Evolutionary conservation across 2,329 filamentous ascomycete genomes (phyloP).

Genomic region (Grosmannia serpens): DNA sequence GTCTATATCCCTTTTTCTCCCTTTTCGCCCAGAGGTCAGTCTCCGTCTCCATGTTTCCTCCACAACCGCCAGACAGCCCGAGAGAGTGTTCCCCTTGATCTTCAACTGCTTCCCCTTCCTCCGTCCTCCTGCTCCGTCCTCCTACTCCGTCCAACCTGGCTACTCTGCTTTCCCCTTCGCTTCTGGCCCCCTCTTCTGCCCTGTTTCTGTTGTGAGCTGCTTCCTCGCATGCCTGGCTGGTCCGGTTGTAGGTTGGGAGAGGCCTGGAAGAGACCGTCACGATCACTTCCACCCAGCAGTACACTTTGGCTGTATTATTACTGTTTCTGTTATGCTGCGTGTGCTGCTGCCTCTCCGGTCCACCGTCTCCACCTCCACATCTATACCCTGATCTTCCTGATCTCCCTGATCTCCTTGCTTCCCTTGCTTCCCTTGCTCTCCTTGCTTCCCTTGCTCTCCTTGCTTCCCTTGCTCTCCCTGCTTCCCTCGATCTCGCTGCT

Average conservation of each 20-base stretch:
- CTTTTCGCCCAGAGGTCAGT: background rate
- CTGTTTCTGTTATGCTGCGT: background rate
- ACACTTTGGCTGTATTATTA: slow-evolving; percentile 6
- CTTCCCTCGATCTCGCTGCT: background rate
- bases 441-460: background rate
- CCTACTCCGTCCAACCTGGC: background rate
- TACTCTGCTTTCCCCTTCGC: background rate
- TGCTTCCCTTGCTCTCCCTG: background rate
- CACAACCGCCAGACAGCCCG: background rate
- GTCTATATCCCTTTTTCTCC: background rate
- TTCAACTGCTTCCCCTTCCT: background rate
- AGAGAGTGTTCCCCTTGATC: background rate
- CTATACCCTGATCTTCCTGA: background rate
- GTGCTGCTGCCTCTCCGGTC: background rate
- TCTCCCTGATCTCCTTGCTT: background rate
- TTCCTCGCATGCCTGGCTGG: slow-evolving; percentile 11
- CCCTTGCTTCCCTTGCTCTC: background rate
- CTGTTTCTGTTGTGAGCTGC: background rate
- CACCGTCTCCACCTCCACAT: background rate
- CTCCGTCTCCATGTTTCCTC: background rate
- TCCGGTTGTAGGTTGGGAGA: slow-evolving; percentile 9
- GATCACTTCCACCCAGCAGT: background rate
- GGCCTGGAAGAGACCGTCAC: background rate
- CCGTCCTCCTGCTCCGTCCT: background rate
- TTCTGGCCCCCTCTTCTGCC: background rate